Evolutionary conservation across 73 alveolate species (phyloP).

Genomic region (Blepharisma stoltei): DNA sequence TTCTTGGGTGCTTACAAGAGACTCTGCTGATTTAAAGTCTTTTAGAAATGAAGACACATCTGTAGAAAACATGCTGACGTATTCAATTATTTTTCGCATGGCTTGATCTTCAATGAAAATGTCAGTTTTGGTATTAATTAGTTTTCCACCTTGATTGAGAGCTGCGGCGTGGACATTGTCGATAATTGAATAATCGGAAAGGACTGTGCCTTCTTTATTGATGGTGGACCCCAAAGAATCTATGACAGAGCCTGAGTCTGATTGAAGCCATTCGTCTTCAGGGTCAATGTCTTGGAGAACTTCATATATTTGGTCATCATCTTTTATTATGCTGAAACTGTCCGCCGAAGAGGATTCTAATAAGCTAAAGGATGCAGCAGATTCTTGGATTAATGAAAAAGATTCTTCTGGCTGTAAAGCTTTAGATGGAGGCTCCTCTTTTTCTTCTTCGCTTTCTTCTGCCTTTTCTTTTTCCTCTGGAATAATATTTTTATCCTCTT

Average conservation of each 20-base stretch:
- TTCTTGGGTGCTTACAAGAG: constrained; percentile 38
- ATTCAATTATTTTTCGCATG: constrained; percentile 75
- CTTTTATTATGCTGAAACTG: too few species aligned
- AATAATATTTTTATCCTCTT: neutral
- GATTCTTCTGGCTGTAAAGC: too few species aligned
- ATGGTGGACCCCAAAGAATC: neutral
- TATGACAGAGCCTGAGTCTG: constrained; percentile 20
- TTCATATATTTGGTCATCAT: too few species aligned
- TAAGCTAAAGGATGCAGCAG: too few species aligned
- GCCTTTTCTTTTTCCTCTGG: neutral
- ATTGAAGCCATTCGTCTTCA: constrained; percentile 28
- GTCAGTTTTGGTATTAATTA: constrained; percentile 63
- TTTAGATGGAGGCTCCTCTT: neutral
- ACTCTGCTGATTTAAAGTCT: constrained; percentile 57
- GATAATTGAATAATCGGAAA: constrained; percentile 1
- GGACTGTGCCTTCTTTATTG: neutral
- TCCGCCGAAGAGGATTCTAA: too few species aligned
- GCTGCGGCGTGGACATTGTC: constrained; percentile 29
- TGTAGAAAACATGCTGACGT: constrained; percentile 72
- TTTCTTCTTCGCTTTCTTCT: constrained; percentile 8
- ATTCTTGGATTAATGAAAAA: too few species aligned
- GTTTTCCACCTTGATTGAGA: constrained; percentile 6
- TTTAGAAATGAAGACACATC: constrained; percentile 61
- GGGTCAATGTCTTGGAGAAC: neutral
- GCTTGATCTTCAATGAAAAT: constrained; percentile 74